Evolutionary conservation across 108 stramenopile species (phyloP).

Genomic region (Chaetoceros tenuissimus): DNA sequence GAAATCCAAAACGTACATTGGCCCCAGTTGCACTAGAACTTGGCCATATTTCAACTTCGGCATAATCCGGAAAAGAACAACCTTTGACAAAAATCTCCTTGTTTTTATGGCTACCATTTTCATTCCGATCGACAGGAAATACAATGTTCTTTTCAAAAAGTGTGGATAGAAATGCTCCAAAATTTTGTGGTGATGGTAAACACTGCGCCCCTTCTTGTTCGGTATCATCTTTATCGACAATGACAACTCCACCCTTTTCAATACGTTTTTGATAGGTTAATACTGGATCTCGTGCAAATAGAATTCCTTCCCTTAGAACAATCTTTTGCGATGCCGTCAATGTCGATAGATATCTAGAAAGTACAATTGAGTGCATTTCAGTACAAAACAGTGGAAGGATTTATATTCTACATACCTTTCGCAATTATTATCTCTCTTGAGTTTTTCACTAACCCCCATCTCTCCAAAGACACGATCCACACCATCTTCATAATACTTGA

Average conservation of each 20-base stretch:
- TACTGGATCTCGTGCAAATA: constrained; percentile 44
- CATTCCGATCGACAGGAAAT: constrained; percentile 9
- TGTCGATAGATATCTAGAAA: constrained; percentile 47
- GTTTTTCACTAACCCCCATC: neutral
- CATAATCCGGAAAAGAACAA: constrained; percentile 62
- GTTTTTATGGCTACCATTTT: constrained; percentile 12
- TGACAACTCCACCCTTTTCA: neutral
- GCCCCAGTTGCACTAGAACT: constrained; percentile 47
- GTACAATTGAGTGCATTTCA: no score
- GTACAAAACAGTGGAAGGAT: no score
- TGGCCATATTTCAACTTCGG: constrained; percentile 80
- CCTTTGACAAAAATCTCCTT: constrained; percentile 38
- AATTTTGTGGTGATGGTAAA: constrained; percentile 28
- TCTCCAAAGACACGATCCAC: neutral
- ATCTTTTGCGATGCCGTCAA: constrained; percentile 54
- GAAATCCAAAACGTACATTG: constrained; percentile 64
- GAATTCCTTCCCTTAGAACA: constrained; percentile 51
- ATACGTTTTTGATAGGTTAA: neutral
- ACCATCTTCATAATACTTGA: neutral
- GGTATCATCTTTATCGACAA: neutral
- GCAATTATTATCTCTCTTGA: neutral
- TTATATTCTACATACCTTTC: neutral
- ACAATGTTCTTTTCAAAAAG: constrained; percentile 51
- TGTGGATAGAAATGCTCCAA: constrained; percentile 50
- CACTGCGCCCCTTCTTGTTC: neutral